Evolutionary conservation across 2,329 filamentous ascomycete species (phyloP).

Genomic region (Alternaria atra): DNA sequence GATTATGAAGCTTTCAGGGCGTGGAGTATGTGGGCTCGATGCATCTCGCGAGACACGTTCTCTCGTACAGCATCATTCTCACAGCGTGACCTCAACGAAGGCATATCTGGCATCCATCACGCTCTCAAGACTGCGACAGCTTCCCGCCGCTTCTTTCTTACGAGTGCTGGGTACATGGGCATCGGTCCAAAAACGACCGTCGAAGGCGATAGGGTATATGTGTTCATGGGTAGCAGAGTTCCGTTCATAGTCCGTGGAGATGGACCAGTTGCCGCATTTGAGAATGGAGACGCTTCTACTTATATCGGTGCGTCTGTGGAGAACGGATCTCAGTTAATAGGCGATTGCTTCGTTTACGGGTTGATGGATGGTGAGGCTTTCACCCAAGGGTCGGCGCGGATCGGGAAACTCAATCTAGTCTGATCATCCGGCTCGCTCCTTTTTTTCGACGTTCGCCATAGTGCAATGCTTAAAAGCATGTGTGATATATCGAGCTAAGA

Average conservation of each 20-base stretch:
- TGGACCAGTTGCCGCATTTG: neutral
- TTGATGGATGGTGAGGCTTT: slow-evolving; percentile 30
- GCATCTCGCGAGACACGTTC: slow-evolving; percentile 29
- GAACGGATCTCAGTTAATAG: slow-evolving; percentile 17
- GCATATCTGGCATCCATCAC: slow-evolving; percentile 27
- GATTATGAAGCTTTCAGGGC: slow-evolving; percentile 24
- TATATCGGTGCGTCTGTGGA: neutral
- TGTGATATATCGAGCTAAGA: neutral
- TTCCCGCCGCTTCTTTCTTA: slow-evolving; percentile 31
- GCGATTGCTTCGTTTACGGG: slow-evolving; percentile 30
- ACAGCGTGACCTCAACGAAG: slow-evolving; percentile 23
- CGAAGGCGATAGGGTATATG: slow-evolving; percentile 24
- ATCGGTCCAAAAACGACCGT: slow-evolving; percentile 24
- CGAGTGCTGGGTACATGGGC: slow-evolving; percentile 28
- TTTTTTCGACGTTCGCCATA: too few relatives aligned
- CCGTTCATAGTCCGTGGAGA: slow-evolving; percentile 26
- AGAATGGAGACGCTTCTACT: neutral
- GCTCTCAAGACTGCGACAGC: slow-evolving; percentile 28
- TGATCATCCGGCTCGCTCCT: neutral
- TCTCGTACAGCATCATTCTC: slow-evolving; percentile 24
- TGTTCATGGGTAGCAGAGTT: slow-evolving; percentile 23
- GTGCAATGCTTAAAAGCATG: neutral
- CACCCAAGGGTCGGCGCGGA: neutral
- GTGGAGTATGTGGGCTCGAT: slow-evolving; percentile 33
- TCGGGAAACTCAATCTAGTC: slow-evolving; percentile 3